A percentile compares a stretch with the other conserved stretches of the same genome.
These are phyloP conservation scores for Nemania bipapillata DNA, from an alignment of 2,329 filamentous ascomycete genomes.

Conservation along the genomic window DNA sequence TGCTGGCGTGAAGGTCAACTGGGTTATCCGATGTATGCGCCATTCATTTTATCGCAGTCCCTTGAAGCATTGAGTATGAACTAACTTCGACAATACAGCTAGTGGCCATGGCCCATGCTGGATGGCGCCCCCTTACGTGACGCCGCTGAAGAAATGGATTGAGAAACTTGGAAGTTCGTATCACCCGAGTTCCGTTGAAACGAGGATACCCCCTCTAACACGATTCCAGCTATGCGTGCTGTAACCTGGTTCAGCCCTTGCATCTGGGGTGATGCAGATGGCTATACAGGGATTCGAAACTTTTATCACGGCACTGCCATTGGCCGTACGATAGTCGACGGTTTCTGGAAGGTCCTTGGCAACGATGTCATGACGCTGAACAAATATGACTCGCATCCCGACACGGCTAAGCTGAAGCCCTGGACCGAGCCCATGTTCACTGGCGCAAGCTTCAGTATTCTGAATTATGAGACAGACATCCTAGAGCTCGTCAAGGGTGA, in stretches of 20 bases:
- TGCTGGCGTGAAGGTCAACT: constrained; percentile 64
- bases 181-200: not conserved
- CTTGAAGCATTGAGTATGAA: not conserved
- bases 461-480: constrained; percentile 68
- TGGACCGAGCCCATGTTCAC: constrained; percentile 65
- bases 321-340: constrained; percentile 66
- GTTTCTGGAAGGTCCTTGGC: constrained; percentile 68
- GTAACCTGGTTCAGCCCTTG: constrained; percentile 81
- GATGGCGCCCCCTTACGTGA: constrained; percentile 63
- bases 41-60: not conserved
- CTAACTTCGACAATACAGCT: constrained; percentile 39
- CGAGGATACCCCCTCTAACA: constrained; percentile 1
- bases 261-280: constrained; percentile 74
- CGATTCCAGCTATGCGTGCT: constrained; percentile 64
- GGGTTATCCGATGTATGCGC: constrained; percentile 62
- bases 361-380: constrained; percentile 66
- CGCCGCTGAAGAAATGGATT: constrained; percentile 61
- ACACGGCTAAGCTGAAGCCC: constrained; percentile 65
- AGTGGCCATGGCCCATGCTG: constrained; percentile 66
- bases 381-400: constrained; percentile 64
- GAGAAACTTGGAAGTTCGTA: constrained; percentile 60
- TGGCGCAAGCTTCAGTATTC: constrained; percentile 66
- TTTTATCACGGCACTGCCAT: constrained; percentile 69
- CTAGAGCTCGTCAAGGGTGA: constrained; percentile 66
- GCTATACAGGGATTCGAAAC: constrained; percentile 63